These are phyloP conservation scores for Talaromyces pinophilus DNA, from an alignment of 2,329 filamentous ascomycete species.

Conservation along the genomic window DNA sequence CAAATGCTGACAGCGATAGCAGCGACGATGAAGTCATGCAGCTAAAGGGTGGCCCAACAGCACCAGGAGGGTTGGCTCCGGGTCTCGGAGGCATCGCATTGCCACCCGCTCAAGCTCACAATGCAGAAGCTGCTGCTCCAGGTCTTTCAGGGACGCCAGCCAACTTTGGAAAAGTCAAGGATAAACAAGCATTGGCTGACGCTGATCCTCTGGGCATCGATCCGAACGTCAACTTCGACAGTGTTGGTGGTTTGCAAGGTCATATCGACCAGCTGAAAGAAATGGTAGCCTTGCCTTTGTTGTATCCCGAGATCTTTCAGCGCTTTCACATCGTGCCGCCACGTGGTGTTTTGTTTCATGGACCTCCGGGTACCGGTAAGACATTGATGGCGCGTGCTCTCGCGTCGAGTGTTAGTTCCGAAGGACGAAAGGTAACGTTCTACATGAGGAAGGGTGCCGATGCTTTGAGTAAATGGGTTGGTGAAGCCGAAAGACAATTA, in stretches of 20 bases:
- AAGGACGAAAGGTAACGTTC: constrained; percentile 93
- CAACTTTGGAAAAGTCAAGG: constrained; percentile 90
- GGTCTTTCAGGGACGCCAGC: constrained; percentile 65
- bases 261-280: constrained; percentile 98
- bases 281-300: constrained; percentile 91
- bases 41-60: constrained; percentile 53
- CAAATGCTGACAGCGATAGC: constrained; percentile 87
- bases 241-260: constrained; percentile 86
- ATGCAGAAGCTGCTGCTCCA: constrained; percentile 57
- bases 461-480: constrained; percentile 97
- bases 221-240: constrained; percentile 87
- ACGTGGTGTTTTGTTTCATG: constrained; percentile 92
- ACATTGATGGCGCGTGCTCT: constrained; percentile 92
- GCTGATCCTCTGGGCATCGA: constrained; percentile 94
- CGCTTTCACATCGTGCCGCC: constrained; percentile 92
- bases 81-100: constrained; percentile 56
- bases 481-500: constrained; percentile 93
- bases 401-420: constrained; percentile 83
- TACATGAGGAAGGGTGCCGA: constrained; percentile 99
- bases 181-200: constrained; percentile 87
- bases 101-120: constrained; percentile 57
- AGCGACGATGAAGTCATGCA: constrained; percentile 87
- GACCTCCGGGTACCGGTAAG: constrained; percentile 95
- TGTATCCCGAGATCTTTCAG: constrained; percentile 92
- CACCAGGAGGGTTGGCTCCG: constrained; percentile 62